Percentiles rank a stretch among this genome's conserved stretches.
Conservation (phyloP, 129 eudicot genomes). For the Calendula officinalis region DNA sequence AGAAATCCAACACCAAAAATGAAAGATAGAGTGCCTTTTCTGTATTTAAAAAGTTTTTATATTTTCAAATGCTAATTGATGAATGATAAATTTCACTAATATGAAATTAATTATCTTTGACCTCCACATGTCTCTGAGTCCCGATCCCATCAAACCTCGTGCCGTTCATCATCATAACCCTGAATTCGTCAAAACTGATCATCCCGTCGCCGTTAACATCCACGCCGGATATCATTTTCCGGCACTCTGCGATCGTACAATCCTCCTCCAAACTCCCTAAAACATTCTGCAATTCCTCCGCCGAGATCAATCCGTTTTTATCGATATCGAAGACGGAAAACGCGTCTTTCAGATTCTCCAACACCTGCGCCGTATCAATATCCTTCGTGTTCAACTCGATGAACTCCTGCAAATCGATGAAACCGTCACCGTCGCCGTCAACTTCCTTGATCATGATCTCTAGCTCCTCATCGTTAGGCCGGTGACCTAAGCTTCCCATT, state of each 20-base stretch:
- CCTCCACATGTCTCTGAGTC: conserved; percentile 9
- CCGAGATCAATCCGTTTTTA: conserved; percentile 59
- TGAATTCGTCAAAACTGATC: conserved; percentile 71
- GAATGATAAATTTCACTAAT: not conserved
- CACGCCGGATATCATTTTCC: conserved; percentile 67
- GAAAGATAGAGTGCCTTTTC: not conserved
- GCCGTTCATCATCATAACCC: conserved; percentile 74
- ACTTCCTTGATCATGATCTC: conserved; percentile 50
- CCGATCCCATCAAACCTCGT: conserved; percentile 39
- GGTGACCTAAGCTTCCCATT: conserved; percentile 61
- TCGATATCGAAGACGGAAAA: conserved; percentile 60
- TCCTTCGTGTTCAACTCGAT: conserved; percentile 63
- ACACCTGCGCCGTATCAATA: conserved; percentile 45
- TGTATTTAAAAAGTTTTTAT: not conserved
- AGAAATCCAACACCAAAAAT: not conserved
- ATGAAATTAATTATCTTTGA: not conserved
- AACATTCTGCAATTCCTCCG: conserved; percentile 61
- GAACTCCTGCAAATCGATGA: conserved; percentile 57
- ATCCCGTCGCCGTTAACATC: conserved; percentile 62
- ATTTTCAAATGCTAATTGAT: not conserved
- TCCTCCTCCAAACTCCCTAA: conserved; percentile 56
- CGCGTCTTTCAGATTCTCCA: conserved; percentile 55
- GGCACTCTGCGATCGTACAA: conserved; percentile 49
- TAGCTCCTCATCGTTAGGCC: conserved; percentile 45
- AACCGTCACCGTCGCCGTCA: conserved; percentile 72